Percentiles rank a stretch among this genome's conserved stretches.
These are phyloP conservation scores for Venturia asperata DNA, from an alignment of 2,329 filamentous ascomycete genomes.

Conservation along the genomic window DNA sequence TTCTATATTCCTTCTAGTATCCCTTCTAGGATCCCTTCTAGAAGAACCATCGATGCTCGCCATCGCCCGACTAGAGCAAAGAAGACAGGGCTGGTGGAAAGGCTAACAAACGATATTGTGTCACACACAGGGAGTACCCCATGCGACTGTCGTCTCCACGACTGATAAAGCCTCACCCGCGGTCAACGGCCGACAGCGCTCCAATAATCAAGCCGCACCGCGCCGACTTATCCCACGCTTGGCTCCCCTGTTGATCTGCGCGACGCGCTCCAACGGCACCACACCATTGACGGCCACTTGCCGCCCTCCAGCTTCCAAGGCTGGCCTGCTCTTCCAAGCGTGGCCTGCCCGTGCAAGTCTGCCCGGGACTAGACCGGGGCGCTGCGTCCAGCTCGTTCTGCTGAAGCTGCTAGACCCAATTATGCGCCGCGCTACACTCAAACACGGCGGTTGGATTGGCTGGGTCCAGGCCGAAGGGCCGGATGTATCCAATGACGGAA, in stretches of 20 bases:
- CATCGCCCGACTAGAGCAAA: too few relatives aligned
- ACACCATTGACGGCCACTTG: neutral
- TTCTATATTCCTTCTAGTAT: too few relatives aligned
- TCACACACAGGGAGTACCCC: neutral
- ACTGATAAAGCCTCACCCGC: conserved; percentile 6
- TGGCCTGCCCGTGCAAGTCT: too few relatives aligned
- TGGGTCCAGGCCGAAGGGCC: conserved; percentile 1
- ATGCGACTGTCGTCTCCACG: neutral
- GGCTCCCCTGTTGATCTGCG: conserved; percentile 1
- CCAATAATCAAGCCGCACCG: neutral
- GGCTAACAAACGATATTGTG: neutral
- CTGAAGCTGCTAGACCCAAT: neutral
- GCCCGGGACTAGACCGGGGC: neutral
- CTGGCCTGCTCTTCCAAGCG: too few relatives aligned
- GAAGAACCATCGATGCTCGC: neutral
- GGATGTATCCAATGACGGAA: neutral
- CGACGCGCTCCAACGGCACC: neutral
- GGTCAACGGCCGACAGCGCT: neutral
- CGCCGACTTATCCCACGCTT: neutral
- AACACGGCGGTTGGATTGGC: neutral
- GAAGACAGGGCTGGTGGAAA: neutral
- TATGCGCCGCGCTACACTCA: neutral
- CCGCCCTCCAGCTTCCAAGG: too few relatives aligned
- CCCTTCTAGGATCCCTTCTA: too few relatives aligned
- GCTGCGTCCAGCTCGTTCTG: neutral